Evolutionary conservation across 2,329 filamentous ascomycete species (phyloP).

Genomic region (Aspergillus arachidicola): DNA sequence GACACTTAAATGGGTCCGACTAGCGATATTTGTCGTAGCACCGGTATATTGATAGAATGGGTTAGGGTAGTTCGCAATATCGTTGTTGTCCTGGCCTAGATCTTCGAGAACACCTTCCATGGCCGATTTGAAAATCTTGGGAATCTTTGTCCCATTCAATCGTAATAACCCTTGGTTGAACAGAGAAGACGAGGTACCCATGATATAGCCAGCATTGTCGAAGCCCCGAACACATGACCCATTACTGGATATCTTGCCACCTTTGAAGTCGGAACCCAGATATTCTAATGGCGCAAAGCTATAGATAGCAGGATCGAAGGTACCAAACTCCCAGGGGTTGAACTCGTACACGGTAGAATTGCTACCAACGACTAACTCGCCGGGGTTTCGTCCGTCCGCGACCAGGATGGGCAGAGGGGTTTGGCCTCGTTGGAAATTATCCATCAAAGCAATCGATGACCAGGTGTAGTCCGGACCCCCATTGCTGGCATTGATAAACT

Average conservation of each 20-base stretch:
- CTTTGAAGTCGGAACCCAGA: constrained; percentile 70
- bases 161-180: constrained; percentile 75
- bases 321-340: constrained; percentile 75
- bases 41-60: constrained; percentile 70
- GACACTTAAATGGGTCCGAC: constrained; percentile 60
- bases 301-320: constrained; percentile 69
- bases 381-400: constrained; percentile 64
- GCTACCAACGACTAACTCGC: constrained; percentile 59
- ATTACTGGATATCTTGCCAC: constrained; percentile 57
- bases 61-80: constrained; percentile 76
- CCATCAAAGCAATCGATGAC: constrained; percentile 69
- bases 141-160: constrained; percentile 56
- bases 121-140: constrained; percentile 52
- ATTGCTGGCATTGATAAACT: constrained; percentile 70
- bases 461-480: constrained; percentile 77
- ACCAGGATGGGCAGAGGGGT: constrained; percentile 73
- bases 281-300: constrained; percentile 71
- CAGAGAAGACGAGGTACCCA: constrained; percentile 79
- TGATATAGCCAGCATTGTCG: constrained; percentile 77
- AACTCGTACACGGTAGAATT: constrained; percentile 76
- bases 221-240: constrained; percentile 73
- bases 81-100: constrained; percentile 62
- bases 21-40: constrained; percentile 59
- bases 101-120: constrained; percentile 54
- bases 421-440: constrained; percentile 61